Conservation (phyloP, 768 basidiomycete genomes). For the Auricularia sp. region DNA sequence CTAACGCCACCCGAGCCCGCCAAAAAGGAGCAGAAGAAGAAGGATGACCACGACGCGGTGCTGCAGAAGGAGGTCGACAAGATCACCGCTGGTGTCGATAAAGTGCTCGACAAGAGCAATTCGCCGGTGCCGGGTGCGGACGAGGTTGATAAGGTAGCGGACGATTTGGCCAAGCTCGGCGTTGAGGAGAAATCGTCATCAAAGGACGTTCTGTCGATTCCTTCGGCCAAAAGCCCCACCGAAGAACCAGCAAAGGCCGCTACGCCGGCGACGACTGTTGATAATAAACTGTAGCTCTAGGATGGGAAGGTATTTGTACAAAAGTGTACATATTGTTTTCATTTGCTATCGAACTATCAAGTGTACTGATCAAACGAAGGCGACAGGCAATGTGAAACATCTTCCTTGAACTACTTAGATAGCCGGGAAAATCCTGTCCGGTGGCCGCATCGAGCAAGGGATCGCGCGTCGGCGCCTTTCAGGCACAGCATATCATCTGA, state of each 20-base stretch:
- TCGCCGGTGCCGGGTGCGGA: not conserved
- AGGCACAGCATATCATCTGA: too few relatives aligned
- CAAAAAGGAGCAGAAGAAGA: slow-evolving; percentile 2
- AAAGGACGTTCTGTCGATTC: not conserved
- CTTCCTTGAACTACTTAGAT: too few relatives aligned
- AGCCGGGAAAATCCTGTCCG: too few relatives aligned
- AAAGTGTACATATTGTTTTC: too few relatives aligned
- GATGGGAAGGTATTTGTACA: too few relatives aligned
- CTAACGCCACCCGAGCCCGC: slow-evolving; percentile 12
- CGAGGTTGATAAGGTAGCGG: not conserved
- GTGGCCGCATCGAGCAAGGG: too few relatives aligned
- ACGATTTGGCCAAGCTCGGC: not conserved
- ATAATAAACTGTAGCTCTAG: too few relatives aligned
- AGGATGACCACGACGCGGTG: slow-evolving; percentile 6
- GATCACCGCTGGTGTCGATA: slow-evolving; percentile 25
- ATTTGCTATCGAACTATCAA: too few relatives aligned
- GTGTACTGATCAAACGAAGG: too few relatives aligned
- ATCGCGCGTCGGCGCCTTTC: too few relatives aligned
- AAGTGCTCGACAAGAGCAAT: not conserved
- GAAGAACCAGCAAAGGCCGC: not conserved
- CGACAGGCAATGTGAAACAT: too few relatives aligned
- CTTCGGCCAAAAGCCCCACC: not conserved
- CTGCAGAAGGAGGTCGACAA: slow-evolving; percentile 25
- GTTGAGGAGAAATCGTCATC: not conserved
- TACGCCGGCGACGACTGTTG: too few relatives aligned